Conservation (phyloP, 2,329 filamentous ascomycete species). For the Apiospora phragmitis region DNA sequence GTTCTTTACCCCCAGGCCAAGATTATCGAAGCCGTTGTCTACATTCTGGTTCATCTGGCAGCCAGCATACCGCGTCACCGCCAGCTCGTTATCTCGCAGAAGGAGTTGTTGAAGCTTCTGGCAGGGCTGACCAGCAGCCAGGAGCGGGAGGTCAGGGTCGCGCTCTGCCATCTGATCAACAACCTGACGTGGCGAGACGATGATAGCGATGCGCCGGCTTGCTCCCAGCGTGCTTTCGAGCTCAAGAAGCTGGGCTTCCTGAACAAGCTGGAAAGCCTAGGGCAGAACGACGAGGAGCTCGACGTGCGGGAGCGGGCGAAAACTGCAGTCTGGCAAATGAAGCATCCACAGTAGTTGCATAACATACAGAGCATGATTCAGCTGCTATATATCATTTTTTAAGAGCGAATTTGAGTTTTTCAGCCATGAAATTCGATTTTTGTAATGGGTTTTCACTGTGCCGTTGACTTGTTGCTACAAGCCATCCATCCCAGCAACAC, state of each 20-base stretch:
- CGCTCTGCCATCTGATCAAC: constrained; percentile 79
- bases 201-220: constrained; percentile 63
- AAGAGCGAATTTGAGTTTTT: background rate
- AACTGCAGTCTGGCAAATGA: constrained; percentile 73
- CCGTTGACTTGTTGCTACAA: background rate
- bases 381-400: no score
- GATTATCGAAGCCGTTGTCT: constrained; percentile 77
- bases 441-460: background rate
- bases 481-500: background rate
- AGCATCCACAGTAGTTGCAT: constrained; percentile 34
- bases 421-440: no score
- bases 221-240: constrained; percentile 65
- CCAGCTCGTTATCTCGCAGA: constrained; percentile 75
- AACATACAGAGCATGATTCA: background rate
- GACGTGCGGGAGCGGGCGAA: constrained; percentile 86
- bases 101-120: constrained; percentile 71
- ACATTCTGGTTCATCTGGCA: constrained; percentile 84
- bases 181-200: constrained; percentile 87
- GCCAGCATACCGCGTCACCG: constrained; percentile 79
- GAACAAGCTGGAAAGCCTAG: constrained; percentile 61
- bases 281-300: constrained; percentile 68
- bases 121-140: constrained; percentile 73
- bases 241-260: constrained; percentile 73
- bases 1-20: constrained; percentile 62
- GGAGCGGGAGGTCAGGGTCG: constrained; percentile 71